Percentiles rank a stretch among this genome's conserved stretches.
Conservation (phyloP, 805 yeast genomes). For the Teunomyces kruisii region DNA sequence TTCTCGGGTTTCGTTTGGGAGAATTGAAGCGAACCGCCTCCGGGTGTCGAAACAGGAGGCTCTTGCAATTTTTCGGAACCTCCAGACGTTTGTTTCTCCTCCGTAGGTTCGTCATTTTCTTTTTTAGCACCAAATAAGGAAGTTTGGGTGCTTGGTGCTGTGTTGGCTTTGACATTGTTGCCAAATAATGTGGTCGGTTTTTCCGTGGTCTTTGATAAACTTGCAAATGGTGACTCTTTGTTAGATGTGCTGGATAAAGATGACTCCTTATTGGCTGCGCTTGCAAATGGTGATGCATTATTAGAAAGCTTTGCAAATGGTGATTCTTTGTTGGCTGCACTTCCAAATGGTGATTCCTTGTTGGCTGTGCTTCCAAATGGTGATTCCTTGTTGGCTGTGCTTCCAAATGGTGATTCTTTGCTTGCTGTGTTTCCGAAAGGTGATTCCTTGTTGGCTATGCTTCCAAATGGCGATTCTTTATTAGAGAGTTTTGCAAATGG, state of each 20-base stretch:
- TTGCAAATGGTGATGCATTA: neutral
- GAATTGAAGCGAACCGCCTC: too few species aligned
- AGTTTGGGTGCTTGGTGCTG: neutral
- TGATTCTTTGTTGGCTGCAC: conserved; percentile 7
- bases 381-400: neutral
- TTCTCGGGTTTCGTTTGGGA: too few species aligned
- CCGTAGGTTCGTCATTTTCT: too few species aligned
- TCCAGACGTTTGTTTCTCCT: too few species aligned
- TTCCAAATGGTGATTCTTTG: neutral
- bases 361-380: neutral
- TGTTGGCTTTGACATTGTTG: neutral
- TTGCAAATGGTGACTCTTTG: conserved; percentile 15
- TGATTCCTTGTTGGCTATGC: neutral
- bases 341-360: conserved; percentile 3
- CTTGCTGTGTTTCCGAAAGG: conserved; percentile 2
- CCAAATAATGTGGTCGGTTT: neutral
- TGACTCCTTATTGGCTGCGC: conserved; percentile 1
- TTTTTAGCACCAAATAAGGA: neutral
- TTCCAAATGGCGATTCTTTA: conserved; percentile 14
- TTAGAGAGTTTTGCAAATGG: conserved; percentile 9
- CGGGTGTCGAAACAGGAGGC: too few species aligned
- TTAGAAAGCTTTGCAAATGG: conserved; percentile 12
- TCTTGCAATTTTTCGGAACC: too few species aligned
- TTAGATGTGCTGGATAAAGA: conserved; percentile 6
- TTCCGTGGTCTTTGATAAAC: neutral